Conservation (phyloP, 2,329 filamentous ascomycete species). For the Penicillium sp. region DNA sequence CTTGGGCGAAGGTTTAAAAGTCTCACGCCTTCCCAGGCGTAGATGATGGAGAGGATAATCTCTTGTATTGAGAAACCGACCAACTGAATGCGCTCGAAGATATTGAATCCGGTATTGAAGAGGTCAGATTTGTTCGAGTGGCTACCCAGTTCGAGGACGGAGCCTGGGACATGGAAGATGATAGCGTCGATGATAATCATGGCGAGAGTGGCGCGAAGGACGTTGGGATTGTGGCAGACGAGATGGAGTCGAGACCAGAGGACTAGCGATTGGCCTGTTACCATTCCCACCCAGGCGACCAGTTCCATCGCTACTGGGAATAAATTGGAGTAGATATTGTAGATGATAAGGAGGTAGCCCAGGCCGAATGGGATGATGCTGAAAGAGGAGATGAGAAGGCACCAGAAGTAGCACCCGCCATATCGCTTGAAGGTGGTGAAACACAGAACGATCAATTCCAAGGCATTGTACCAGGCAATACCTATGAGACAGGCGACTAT, state of each 20-base stretch:
- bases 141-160: conserved; percentile 44
- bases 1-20: conserved; percentile 48
- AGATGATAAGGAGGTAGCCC: conserved; percentile 51
- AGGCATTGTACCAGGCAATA: conserved; percentile 51
- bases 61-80: conserved; percentile 58
- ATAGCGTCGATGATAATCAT: conserved; percentile 50
- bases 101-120: conserved; percentile 38
- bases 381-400: conserved; percentile 43
- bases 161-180: conserved; percentile 43
- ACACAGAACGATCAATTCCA: conserved; percentile 50
- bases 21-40: conserved; percentile 54
- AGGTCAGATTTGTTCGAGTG: conserved; percentile 27
- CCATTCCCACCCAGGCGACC: conserved; percentile 49
- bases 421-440: conserved; percentile 50
- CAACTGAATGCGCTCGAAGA: conserved; percentile 57
- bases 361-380: conserved; percentile 48
- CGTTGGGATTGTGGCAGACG: conserved; percentile 37
- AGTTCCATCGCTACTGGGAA: conserved; percentile 43
- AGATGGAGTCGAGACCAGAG: conserved; percentile 53
- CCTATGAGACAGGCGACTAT: conserved; percentile 35
- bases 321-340: conserved; percentile 34
- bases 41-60: conserved; percentile 52
- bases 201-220: conserved; percentile 40
- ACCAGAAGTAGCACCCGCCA: conserved; percentile 52
- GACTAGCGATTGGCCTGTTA: conserved; percentile 51